Conservation (phyloP, 1,284 basidiomycete genomes). For the Termitomyces sp. region DNA sequence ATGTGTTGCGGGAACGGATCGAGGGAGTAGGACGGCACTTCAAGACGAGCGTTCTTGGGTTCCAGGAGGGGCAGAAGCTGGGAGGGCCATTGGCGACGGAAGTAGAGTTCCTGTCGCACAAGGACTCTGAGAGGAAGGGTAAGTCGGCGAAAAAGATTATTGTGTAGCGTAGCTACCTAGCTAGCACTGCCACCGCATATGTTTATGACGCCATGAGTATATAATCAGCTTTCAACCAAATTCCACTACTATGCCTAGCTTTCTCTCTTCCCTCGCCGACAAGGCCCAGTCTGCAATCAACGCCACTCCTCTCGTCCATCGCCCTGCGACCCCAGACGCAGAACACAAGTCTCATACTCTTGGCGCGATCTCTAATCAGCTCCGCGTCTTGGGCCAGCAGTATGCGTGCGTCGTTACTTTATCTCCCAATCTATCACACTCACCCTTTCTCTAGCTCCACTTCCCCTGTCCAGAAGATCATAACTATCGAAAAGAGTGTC, state of each 20-base stretch:
- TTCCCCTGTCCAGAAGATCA: conserved; percentile 64
- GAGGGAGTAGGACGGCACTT: conserved; percentile 73
- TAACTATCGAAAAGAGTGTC: conserved; percentile 71
- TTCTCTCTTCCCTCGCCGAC: conserved; percentile 62
- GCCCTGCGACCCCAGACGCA: conserved; percentile 34
- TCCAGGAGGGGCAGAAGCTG: conserved; percentile 67
- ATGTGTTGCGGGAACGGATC: conserved; percentile 64
- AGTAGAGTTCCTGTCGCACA: conserved; percentile 92
- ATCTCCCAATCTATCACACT: conserved; percentile 2
- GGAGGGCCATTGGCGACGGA: conserved; percentile 84
- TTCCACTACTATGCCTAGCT: conserved; percentile 47
- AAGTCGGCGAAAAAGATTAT: conserved; percentile 77
- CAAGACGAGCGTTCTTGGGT: conserved; percentile 88
- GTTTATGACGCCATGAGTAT: conserved; percentile 10
- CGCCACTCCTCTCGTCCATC: conserved; percentile 51
- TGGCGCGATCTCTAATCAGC: conserved; percentile 63
- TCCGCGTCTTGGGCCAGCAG: conserved; percentile 67
- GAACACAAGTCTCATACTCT: conserved; percentile 46
- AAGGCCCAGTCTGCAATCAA: conserved; percentile 69
- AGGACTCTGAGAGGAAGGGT: conserved; percentile 93
- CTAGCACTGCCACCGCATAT: conserved; percentile 24
- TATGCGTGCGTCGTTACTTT: conserved; percentile 49
- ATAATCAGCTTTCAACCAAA: conserved; percentile 14
- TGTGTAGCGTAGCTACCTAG: too few relatives aligned
- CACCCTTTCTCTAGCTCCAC: conserved; percentile 39